These are phyloP conservation scores for Allium fistulosum DNA, from an alignment of 106 monocot genomes.

Conservation along the genomic window DNA sequence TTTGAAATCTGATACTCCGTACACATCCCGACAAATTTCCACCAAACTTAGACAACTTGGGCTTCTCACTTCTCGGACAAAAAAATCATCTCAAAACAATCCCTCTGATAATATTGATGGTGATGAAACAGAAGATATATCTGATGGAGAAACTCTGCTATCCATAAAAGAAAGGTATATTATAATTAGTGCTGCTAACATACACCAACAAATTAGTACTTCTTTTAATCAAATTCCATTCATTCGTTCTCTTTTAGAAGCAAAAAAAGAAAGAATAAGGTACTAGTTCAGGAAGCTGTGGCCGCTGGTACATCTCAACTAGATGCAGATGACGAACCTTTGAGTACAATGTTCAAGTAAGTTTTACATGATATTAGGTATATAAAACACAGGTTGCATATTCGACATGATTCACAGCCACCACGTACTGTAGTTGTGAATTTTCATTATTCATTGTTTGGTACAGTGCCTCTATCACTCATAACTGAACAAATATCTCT, in stretches of 20 bases:
- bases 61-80: conserved; percentile 22
- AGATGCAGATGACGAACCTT: conserved; percentile 5
- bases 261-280: conserved; percentile 19
- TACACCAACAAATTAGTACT: too few species aligned
- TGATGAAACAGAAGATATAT: conserved; percentile 9
- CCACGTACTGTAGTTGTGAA: too few species aligned
- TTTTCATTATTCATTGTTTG: too few species aligned
- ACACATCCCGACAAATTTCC: conserved; percentile 46
- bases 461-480: too few species aligned
- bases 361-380: neutral
- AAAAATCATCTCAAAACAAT: conserved; percentile 11
- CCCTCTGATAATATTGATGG: conserved; percentile 1
- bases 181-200: too few species aligned
- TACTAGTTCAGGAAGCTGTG: conserved; percentile 5
- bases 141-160: conserved; percentile 37
- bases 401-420: too few species aligned
- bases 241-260: conserved; percentile 11
- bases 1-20: conserved; percentile 25
- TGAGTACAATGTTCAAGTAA: conserved; percentile 25
- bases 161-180: conserved; percentile 26
- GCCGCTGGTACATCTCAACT: conserved; percentile 9
- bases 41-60: conserved; percentile 66
- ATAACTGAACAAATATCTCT: too few species aligned
- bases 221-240: neutral
- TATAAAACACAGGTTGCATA: too few species aligned